A percentile compares a stretch with the other conserved stretches of the same genome.
These are phyloP conservation scores for Salicornia ramosissima DNA, from an alignment of 148 eudicot species.

Conservation along the genomic window DNA sequence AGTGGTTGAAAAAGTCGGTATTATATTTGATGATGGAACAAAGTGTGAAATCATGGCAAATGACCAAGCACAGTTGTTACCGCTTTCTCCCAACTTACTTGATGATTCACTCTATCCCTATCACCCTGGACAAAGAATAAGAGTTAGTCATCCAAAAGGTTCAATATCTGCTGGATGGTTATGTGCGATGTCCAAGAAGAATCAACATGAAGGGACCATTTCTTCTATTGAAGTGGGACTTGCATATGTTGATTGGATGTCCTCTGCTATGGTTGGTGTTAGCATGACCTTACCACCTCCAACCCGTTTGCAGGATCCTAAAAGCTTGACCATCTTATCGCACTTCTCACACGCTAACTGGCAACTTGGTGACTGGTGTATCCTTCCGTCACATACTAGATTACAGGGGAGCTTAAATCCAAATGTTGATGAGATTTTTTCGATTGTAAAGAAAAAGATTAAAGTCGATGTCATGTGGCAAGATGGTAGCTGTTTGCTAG, in stretches of 20 bases:
- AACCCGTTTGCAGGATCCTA: slow-evolving; percentile 43
- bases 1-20: slow-evolving; percentile 52
- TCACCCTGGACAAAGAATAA: slow-evolving; percentile 87
- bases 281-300: slow-evolving; percentile 42
- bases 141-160: slow-evolving; percentile 35
- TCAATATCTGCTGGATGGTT: slow-evolving; percentile 65
- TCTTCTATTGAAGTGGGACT: slow-evolving; percentile 66
- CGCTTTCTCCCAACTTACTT: slow-evolving; percentile 54
- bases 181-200: slow-evolving; percentile 54
- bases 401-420: slow-evolving; percentile 12
- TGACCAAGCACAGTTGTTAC: slow-evolving; percentile 51
- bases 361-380: slow-evolving; percentile 97
- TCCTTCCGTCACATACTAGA: slow-evolving; percentile 34
- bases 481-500: slow-evolving; percentile 61
- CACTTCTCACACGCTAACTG: slow-evolving; percentile 67
- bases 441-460: slow-evolving; percentile 60
- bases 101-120: slow-evolving; percentile 77
- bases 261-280: slow-evolving; percentile 39
- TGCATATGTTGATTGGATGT: slow-evolving; percentile 74
- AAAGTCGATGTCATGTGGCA: slow-evolving; percentile 89
- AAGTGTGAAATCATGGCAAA: slow-evolving; percentile 50
- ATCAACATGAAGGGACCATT: slow-evolving; percentile 57
- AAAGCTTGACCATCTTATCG: slow-evolving; percentile 51
- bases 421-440: slow-evolving; percentile 47
- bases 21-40: slow-evolving; percentile 75